Conservation (phyloP, 805 yeast genomes). For the Lachancea meyersii region DNA sequence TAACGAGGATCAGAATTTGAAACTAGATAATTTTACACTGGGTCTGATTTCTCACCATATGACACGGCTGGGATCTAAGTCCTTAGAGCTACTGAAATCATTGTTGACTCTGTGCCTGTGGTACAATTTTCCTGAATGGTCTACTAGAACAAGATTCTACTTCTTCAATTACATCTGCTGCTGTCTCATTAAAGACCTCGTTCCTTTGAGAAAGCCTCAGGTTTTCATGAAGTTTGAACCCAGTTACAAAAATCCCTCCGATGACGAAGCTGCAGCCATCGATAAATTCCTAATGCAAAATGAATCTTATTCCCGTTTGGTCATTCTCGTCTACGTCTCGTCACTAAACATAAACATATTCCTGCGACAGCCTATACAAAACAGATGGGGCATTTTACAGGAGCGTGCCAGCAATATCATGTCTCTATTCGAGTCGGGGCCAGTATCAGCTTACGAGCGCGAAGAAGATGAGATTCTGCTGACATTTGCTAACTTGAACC, state of each 20-base stretch:
- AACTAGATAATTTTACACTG: slow-evolving; percentile 48
- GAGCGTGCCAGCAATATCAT: slow-evolving; percentile 19
- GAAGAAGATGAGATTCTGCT: slow-evolving; percentile 46
- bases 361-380: slow-evolving; percentile 54
- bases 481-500: slow-evolving; percentile 51
- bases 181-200: slow-evolving; percentile 68
- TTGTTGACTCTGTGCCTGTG: slow-evolving; percentile 59
- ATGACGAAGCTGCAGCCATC: slow-evolving; percentile 21
- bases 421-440: slow-evolving; percentile 3
- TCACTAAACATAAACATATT: slow-evolving; percentile 61
- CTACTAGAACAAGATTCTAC: slow-evolving; percentile 72
- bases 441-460: slow-evolving; percentile 20
- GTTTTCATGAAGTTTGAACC: slow-evolving; percentile 31
- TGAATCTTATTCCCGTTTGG: slow-evolving; percentile 12
- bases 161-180: slow-evolving; percentile 59
- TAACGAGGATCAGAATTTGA: slow-evolving; percentile 39
- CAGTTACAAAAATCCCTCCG: slow-evolving; percentile 18
- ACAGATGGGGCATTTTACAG: slow-evolving; percentile 46
- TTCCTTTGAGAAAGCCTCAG: slow-evolving; percentile 49
- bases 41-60: slow-evolving; percentile 51
- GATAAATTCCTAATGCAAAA: slow-evolving; percentile 7
- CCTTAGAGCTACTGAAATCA: slow-evolving; percentile 58
- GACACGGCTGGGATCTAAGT: slow-evolving; percentile 63
- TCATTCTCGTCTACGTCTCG: slow-evolving; percentile 50
- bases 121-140: slow-evolving; percentile 81